phyloP scores from a whole-genome alignment of 2,329 filamentous ascomycete species.

The Dissoconium aciculare region DNA sequence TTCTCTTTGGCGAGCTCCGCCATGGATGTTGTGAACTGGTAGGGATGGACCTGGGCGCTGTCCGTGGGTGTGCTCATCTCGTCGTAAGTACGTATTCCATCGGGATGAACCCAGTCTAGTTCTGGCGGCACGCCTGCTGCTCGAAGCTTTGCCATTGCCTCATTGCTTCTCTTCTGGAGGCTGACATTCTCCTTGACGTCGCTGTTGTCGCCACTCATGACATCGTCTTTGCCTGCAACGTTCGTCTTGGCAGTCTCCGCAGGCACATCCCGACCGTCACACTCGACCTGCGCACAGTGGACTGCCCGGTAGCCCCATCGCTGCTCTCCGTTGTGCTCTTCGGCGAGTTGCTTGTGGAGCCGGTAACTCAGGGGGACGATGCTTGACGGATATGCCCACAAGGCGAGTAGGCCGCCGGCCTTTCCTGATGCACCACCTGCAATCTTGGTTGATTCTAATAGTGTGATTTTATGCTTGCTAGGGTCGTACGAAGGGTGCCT shows the following conservation, averaged over 20 bases:
- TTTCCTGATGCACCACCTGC: conserved; percentile 91
- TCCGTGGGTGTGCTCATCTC: conserved; percentile 69
- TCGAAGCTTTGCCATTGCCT: conserved; percentile 36
- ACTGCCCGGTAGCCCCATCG: conserved; percentile 78
- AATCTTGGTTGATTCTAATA: conserved; percentile 73
- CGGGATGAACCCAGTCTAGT: conserved; percentile 67
- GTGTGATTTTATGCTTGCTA: conserved; percentile 58
- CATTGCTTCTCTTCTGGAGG: conserved; percentile 39
- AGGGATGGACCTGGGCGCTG: conserved; percentile 88
- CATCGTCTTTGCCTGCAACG: conserved; percentile 17
- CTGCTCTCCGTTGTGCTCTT: conserved; percentile 61
- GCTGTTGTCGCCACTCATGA: conserved; percentile 19
- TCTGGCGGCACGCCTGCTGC: conserved; percentile 55
- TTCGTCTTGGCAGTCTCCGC: conserved; percentile 17
- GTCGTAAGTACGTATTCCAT: conserved; percentile 54
- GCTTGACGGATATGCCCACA: conserved; percentile 78
- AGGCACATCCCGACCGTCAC: conserved; percentile 30
- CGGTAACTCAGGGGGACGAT: conserved; percentile 76
- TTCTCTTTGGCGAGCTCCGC: conserved; percentile 55
- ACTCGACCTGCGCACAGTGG: conserved; percentile 53
- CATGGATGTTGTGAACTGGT: conserved; percentile 75
- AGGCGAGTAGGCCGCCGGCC: conserved; percentile 74
- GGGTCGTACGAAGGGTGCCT: conserved; percentile 70
- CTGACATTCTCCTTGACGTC: conserved; percentile 29
- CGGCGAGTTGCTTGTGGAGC: conserved; percentile 70